Conservation (phyloP, 2,329 filamentous ascomycete species). For the Exophiala calicioides region DNA sequence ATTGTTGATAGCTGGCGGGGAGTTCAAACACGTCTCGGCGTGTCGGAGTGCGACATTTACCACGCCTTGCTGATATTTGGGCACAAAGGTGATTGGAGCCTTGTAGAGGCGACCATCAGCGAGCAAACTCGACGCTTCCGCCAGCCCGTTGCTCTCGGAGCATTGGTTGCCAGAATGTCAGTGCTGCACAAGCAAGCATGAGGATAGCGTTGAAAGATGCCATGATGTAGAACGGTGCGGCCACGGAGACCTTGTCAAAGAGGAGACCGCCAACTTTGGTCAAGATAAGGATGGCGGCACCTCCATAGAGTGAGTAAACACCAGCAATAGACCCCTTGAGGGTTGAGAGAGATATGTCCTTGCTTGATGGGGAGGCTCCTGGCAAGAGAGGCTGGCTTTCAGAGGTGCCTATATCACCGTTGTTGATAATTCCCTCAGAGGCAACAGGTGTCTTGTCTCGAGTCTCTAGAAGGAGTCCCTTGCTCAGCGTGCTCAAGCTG, state of each 20-base stretch:
- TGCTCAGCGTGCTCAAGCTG: slow-evolving; percentile 82
- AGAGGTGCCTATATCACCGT: not conserved
- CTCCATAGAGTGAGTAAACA: slow-evolving; percentile 88
- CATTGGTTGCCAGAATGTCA: slow-evolving; percentile 10
- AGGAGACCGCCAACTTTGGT: slow-evolving; percentile 87
- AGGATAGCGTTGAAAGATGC: slow-evolving; percentile 79
- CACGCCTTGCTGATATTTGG: no score
- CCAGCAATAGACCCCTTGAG: slow-evolving; percentile 94
- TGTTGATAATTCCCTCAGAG: not conserved
- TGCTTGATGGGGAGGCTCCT: not conserved
- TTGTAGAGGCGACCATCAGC: not conserved
- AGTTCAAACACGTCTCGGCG: no score
- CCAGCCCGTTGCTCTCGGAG: not conserved
- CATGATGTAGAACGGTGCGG: slow-evolving; percentile 93
- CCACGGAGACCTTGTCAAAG: slow-evolving; percentile 73
- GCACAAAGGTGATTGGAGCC: no score
- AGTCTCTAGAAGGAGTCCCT: slow-evolving; percentile 65
- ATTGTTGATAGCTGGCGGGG: no score
- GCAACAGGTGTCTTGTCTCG: slow-evolving; percentile 25
- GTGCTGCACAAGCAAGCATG: slow-evolving; percentile 42
- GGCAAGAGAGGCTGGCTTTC: slow-evolving; percentile 15
- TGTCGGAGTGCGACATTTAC: no score
- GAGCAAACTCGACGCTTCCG: not conserved
- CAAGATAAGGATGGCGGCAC: slow-evolving; percentile 82
- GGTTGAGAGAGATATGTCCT: slow-evolving; percentile 45